These are phyloP conservation scores for Monosporascus sp. DNA, from an alignment of 2,329 filamentous ascomycete genomes.

Conservation along the genomic window DNA sequence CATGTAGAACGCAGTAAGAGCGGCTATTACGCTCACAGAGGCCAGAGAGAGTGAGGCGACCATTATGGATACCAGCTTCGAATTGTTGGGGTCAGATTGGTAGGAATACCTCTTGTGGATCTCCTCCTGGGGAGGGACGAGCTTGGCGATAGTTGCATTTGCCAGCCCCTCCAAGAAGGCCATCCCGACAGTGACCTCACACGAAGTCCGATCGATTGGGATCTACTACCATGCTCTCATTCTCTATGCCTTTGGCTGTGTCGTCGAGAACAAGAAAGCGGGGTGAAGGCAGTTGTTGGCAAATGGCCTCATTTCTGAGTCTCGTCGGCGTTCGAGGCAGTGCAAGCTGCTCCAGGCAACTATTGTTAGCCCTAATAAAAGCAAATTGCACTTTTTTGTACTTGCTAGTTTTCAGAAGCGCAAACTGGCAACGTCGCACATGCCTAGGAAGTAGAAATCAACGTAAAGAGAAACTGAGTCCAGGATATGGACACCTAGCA, in stretches of 20 bases:
- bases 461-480: background rate
- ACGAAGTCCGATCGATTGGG: background rate
- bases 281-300: background rate
- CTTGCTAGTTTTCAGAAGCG: background rate
- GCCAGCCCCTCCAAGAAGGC: background rate
- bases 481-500: too few species aligned
- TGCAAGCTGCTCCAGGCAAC: background rate
- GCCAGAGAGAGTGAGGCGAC: constrained; percentile 39
- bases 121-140: background rate
- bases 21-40: constrained; percentile 51
- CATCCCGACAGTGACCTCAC: background rate
- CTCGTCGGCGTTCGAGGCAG: background rate
- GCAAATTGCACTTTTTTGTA: background rate
- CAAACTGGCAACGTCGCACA: background rate
- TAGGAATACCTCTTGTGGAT: background rate
- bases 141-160: background rate
- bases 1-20: constrained; percentile 60
- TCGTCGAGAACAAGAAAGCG: background rate
- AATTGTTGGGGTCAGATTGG: constrained; percentile 2
- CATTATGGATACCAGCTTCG: constrained; percentile 24
- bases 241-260: background rate
- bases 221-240: background rate
- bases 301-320: background rate
- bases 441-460: background rate
- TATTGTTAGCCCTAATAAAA: background rate